phyloP scores from a whole-genome alignment of 78 protist species.

The Polysphondylium violaceum region DNA sequence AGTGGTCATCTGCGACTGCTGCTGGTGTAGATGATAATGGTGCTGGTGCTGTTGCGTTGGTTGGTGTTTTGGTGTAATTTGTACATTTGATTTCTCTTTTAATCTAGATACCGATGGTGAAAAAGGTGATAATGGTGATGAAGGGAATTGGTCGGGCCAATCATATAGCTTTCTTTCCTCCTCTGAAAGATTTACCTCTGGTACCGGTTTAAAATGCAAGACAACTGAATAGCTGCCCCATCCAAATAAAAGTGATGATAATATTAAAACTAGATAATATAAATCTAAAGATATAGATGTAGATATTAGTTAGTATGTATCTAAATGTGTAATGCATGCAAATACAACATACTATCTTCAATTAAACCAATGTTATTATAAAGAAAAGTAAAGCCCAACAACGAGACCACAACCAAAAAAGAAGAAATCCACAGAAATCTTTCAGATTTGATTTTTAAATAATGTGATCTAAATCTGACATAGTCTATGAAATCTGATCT shows the following conservation, averaged over 20 bases:
- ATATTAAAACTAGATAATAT: not conserved
- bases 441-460: slow-evolving; percentile 31
- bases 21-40: not conserved
- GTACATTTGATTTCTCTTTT: not conserved
- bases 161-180: slow-evolving; percentile 49
- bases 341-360: not conserved
- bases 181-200: slow-evolving; percentile 29
- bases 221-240: not conserved
- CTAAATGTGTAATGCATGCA: too few relatives aligned
- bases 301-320: not conserved
- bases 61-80: slow-evolving; percentile 1
- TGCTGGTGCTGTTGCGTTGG: slow-evolving; percentile 23
- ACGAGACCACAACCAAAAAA: not conserved
- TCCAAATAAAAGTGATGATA: not conserved
- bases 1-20: not conserved
- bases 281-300: slow-evolving; percentile 4
- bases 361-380: not conserved
- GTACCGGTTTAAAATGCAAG: slow-evolving; percentile 38
- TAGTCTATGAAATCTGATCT: not conserved
- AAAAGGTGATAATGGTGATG: slow-evolving; percentile 24
- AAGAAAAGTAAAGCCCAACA: not conserved
- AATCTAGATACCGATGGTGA: slow-evolving; percentile 11
- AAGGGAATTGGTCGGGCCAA: slow-evolving; percentile 60
- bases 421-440: not conserved
- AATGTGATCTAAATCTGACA: slow-evolving; percentile 23